phyloP scores from a whole-genome alignment of 1,284 basidiomycete species.

The Calocybe gambosa region DNA sequence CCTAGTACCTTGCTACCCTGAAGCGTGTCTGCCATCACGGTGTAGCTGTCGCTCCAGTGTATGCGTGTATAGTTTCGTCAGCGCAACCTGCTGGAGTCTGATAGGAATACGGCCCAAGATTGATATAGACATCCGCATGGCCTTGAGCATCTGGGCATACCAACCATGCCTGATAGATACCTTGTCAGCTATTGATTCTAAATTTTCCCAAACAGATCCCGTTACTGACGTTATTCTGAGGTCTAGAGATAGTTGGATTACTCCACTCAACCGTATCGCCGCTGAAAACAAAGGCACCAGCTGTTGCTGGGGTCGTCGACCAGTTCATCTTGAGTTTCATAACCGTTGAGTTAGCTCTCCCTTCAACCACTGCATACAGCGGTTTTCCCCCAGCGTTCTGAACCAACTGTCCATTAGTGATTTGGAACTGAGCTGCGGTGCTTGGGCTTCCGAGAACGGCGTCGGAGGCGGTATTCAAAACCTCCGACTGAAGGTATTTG shows the following conservation, averaged over 20 bases:
- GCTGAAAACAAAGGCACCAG: conserved; percentile 46
- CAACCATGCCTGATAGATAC: conserved; percentile 39
- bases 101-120: conserved; percentile 38
- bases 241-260: conserved; percentile 32
- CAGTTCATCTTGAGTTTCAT: conserved; percentile 46
- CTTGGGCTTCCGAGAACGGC: conserved; percentile 47
- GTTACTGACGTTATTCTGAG: background rate
- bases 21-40: conserved; percentile 5
- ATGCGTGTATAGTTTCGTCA: conserved; percentile 59
- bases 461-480: conserved; percentile 34
- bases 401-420: conserved; percentile 47
- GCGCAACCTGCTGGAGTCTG: conserved; percentile 54
- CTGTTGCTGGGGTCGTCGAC: conserved; percentile 40
- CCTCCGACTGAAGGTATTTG: conserved; percentile 53
- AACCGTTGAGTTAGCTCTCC: conserved; percentile 39
- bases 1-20: no score
- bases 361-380: conserved; percentile 46
- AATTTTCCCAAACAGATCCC: background rate
- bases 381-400: conserved; percentile 36
- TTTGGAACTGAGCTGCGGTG: conserved; percentile 50
- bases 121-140: conserved; percentile 45
- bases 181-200: background rate
- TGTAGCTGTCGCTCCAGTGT: conserved; percentile 42
- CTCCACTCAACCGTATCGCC: conserved; percentile 55
- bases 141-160: conserved; percentile 46